Conservation (phyloP, 2,329 filamentous ascomycete genomes). For the Cyphellophora europaea region DNA sequence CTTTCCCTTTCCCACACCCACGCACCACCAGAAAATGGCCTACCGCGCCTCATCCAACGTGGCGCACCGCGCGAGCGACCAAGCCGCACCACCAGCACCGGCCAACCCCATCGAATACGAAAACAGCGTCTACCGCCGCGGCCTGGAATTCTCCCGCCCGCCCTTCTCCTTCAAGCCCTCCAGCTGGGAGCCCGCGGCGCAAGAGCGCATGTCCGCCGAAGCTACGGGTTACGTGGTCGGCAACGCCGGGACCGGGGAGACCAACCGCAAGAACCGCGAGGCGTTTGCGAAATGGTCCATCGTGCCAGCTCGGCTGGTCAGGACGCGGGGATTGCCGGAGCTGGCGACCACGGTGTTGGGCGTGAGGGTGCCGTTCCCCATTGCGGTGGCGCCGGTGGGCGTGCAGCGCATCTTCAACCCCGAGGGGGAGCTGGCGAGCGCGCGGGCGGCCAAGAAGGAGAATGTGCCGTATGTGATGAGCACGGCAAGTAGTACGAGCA, state of each 20-base stretch:
- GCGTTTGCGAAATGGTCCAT: slow-evolving; percentile 43
- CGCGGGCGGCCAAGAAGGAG: slow-evolving; percentile 51
- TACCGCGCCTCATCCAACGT: too few relatives aligned
- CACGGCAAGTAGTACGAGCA: slow-evolving; percentile 53
- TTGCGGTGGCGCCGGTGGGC: slow-evolving; percentile 60
- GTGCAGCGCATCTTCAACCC: slow-evolving; percentile 59
- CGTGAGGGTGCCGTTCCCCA: slow-evolving; percentile 37
- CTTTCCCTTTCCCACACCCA: too few relatives aligned
- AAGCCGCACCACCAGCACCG: too few relatives aligned
- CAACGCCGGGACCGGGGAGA: slow-evolving; percentile 53
- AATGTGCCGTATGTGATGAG: slow-evolving; percentile 58
- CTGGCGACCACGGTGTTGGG: slow-evolving; percentile 46
- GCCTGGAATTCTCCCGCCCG: slow-evolving; percentile 41
- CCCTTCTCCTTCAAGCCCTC: slow-evolving; percentile 51
- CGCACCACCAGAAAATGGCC: too few relatives aligned
- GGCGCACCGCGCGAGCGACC: too few relatives aligned
- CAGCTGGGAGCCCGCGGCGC: slow-evolving; percentile 47
- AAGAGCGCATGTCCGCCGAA: slow-evolving; percentile 35
- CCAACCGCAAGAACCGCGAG: slow-evolving; percentile 50
- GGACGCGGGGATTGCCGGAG: slow-evolving; percentile 40
- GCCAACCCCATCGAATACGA: slow-evolving; percentile 31
- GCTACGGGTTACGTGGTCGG: slow-evolving; percentile 53
- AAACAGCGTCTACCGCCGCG: slow-evolving; percentile 41
- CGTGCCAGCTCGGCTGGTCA: slow-evolving; percentile 30
- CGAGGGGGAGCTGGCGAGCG: slow-evolving; percentile 55